Conservation (phyloP, 768 basidiomycete species). For the Boletus huronensis region DNA sequence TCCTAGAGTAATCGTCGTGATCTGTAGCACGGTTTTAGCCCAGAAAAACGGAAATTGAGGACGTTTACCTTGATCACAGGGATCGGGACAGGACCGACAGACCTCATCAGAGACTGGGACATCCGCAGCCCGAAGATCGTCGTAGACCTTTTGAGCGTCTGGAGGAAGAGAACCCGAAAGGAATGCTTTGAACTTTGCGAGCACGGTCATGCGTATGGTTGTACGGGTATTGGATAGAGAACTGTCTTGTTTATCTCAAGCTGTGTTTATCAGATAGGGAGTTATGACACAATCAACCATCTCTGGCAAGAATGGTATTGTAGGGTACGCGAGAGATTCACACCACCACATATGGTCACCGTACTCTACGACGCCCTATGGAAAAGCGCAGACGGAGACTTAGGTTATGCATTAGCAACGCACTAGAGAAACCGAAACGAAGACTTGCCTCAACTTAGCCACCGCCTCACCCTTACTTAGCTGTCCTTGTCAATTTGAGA, state of each 20-base stretch:
- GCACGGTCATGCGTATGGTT: conserved; percentile 18
- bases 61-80: conserved; percentile 64
- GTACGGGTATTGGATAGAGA: background rate
- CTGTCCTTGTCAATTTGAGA: conserved; percentile 17
- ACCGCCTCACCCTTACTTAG: background rate
- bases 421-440: background rate
- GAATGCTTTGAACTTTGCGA: conserved; percentile 25
- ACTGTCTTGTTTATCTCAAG: background rate
- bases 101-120: conserved; percentile 66
- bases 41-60: conserved; percentile 25
- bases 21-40: conserved; percentile 38
- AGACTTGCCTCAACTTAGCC: conserved; percentile 3
- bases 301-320: background rate
- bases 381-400: background rate
- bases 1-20: conserved; percentile 69
- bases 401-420: conserved; percentile 2
- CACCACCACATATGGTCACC: background rate
- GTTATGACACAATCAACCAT: background rate
- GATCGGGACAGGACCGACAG: conserved; percentile 73
- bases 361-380: background rate
- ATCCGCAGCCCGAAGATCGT: conserved; percentile 50
- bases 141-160: conserved; percentile 40
- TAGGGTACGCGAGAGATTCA: background rate
- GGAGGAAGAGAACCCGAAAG: conserved; percentile 19
- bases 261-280: conserved; percentile 3